These are phyloP conservation scores for Porcisia deanei DNA, from an alignment of 208 protist species.

Conservation along the genomic window DNA sequence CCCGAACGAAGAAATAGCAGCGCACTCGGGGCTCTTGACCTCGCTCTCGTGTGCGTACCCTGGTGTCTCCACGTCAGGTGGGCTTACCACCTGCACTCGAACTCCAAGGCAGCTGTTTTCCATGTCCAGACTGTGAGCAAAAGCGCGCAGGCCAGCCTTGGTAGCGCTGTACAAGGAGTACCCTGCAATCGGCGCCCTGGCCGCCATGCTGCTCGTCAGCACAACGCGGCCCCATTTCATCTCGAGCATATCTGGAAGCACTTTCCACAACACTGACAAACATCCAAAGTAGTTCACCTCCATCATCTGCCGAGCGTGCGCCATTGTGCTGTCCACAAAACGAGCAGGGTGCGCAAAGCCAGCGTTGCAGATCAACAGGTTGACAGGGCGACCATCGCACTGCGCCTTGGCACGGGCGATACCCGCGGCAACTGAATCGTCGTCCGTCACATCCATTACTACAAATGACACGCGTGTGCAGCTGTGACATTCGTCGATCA, in stretches of 20 bases:
- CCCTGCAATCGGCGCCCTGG: slow-evolving; percentile 77
- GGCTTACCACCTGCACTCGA: slow-evolving; percentile 81
- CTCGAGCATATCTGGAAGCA: slow-evolving; percentile 78
- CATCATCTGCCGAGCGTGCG: slow-evolving; percentile 75
- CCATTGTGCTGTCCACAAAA: slow-evolving; percentile 69
- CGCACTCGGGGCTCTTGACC: slow-evolving; percentile 85
- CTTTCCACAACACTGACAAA: slow-evolving; percentile 61
- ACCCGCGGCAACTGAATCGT: slow-evolving; percentile 50
- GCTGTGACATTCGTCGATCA: slow-evolving; percentile 24
- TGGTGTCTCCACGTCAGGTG: slow-evolving; percentile 85
- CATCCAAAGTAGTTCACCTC: slow-evolving; percentile 91
- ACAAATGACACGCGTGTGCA: slow-evolving; percentile 63
- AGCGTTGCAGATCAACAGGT: slow-evolving; percentile 85
- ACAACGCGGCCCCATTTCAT: slow-evolving; percentile 67
- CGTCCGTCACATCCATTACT: slow-evolving; percentile 78
- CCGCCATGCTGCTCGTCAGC: slow-evolving; percentile 77
- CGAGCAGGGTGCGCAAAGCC: slow-evolving; percentile 82
- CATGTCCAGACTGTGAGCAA: slow-evolving; percentile 87
- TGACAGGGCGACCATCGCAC: slow-evolving; percentile 44
- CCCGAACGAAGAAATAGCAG: slow-evolving; percentile 72
- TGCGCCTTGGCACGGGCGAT: slow-evolving; percentile 21
- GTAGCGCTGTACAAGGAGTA: slow-evolving; percentile 85
- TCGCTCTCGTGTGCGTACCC: slow-evolving; percentile 82
- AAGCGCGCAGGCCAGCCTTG: slow-evolving; percentile 86
- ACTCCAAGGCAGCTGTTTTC: slow-evolving; percentile 82